Evolutionary conservation across 2,329 filamentous ascomycete genomes (phyloP).

Genomic region (Nannizzia gypsea): DNA sequence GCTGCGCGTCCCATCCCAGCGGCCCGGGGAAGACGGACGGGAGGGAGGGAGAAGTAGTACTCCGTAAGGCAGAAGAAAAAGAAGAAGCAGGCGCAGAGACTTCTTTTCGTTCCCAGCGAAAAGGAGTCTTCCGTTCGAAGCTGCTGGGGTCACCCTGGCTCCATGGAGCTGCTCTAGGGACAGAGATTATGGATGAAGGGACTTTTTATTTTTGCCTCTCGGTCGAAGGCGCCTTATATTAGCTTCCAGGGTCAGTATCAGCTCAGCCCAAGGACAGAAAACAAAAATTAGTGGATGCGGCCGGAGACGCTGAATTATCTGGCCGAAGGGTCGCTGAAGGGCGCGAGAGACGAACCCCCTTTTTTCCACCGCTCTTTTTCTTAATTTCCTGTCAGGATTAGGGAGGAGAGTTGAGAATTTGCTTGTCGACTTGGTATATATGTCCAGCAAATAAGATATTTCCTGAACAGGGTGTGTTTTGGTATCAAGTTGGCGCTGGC

Average conservation of each 20-base stretch:
- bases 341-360: not conserved
- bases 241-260: not conserved
- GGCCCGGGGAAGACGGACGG: not conserved
- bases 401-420: not conserved
- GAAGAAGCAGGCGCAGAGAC: not conserved
- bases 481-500: slow-evolving; percentile 1
- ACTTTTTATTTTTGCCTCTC: not conserved
- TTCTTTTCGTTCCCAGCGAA: not conserved
- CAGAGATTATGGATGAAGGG: not conserved
- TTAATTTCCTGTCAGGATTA: not conserved
- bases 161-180: not conserved
- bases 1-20: not conserved
- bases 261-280: too few species aligned
- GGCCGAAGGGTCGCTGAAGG: not conserved
- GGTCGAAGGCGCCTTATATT: not conserved
- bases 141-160: not conserved
- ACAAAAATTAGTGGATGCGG: not conserved
- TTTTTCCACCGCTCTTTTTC: not conserved
- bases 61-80: not conserved
- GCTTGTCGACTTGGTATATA: not conserved
- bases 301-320: not conserved
- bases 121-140: not conserved
- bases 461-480: not conserved
- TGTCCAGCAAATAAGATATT: not conserved
- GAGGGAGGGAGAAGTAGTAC: not conserved